Evolutionary conservation across 2,329 filamentous ascomycete genomes (phyloP).

Genomic region (Verticillium longisporum): DNA sequence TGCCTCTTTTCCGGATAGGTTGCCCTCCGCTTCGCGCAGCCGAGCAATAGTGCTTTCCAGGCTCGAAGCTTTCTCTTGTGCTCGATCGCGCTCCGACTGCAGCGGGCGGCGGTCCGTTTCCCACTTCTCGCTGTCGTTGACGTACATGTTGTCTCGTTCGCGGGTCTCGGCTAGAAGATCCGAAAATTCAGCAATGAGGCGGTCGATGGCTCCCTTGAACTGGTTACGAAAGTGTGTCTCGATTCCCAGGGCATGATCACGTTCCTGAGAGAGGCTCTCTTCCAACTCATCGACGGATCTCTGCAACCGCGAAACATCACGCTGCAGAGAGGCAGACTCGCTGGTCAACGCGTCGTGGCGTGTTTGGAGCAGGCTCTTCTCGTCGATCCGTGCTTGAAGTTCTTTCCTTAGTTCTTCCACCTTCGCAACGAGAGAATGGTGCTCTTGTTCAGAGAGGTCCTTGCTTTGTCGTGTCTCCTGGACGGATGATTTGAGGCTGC

Average conservation of each 20-base stretch:
- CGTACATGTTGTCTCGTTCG: conserved; percentile 64
- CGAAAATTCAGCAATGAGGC: conserved; percentile 52
- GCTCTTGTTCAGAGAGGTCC: conserved; percentile 20
- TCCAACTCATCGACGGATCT: conserved; percentile 40
- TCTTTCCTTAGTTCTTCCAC: conserved; percentile 53
- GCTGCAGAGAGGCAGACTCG: conserved; percentile 61
- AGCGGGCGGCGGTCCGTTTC: conserved; percentile 59
- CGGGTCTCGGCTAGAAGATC: conserved; percentile 57
- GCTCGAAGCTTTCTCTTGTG: conserved; percentile 60
- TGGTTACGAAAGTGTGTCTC: conserved; percentile 50
- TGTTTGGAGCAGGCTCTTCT: conserved; percentile 63
- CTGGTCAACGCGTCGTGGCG: conserved; percentile 60
- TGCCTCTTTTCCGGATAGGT: conserved; percentile 59
- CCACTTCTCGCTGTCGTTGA: conserved; percentile 67
- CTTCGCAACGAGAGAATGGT: conserved; percentile 36
- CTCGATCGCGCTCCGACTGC: conserved; percentile 57
- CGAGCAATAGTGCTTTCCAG: conserved; percentile 66
- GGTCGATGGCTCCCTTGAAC: conserved; percentile 38
- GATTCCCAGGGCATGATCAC: conserved; percentile 49
- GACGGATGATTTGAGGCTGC: conserved; percentile 35
- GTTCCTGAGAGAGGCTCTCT: conserved; percentile 43
- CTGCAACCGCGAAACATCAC: conserved; percentile 49
- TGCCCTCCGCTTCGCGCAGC: conserved; percentile 61
- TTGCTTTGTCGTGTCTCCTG: conserved; percentile 29
- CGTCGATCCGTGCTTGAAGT: conserved; percentile 49